Conservation (phyloP, 2,329 filamentous ascomycete species). For the Daldinia sp. region DNA sequence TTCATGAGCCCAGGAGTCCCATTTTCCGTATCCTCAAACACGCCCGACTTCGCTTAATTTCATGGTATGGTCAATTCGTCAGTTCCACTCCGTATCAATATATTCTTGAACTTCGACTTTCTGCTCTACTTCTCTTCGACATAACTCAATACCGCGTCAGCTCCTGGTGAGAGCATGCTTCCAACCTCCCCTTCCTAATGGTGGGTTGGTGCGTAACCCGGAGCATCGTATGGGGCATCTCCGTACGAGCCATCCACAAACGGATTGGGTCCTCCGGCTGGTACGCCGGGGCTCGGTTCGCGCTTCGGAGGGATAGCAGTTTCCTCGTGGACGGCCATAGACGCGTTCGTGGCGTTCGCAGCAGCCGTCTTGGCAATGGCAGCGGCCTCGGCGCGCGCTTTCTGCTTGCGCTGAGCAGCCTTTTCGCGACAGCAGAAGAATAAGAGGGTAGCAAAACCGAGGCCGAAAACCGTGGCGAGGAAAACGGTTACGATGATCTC, state of each 20-base stretch:
- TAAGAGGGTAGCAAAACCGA: slow-evolving; percentile 53
- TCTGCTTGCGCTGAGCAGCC: slow-evolving; percentile 53
- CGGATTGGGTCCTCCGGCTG: slow-evolving; percentile 17
- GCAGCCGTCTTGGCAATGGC: slow-evolving; percentile 57
- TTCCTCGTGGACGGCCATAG: background rate
- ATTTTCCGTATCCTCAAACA: background rate
- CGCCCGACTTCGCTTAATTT: background rate
- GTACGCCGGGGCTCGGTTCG: background rate
- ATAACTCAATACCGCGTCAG: background rate
- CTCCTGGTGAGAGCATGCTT: background rate
- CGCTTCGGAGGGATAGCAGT: background rate
- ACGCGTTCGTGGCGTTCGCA: slow-evolving; percentile 11
- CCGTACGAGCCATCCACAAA: slow-evolving; percentile 13
- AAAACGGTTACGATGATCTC: slow-evolving; percentile 59
- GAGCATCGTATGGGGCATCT: background rate
- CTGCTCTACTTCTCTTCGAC: background rate
- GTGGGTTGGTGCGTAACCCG: background rate
- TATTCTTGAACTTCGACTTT: background rate
- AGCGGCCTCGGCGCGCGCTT: slow-evolving; percentile 59
- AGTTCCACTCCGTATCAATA: background rate
- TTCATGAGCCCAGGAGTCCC: background rate
- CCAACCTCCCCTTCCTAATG: background rate
- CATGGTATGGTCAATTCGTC: background rate
- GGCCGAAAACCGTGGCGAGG: slow-evolving; percentile 53
- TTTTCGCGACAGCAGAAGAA: slow-evolving; percentile 63